phyloP scores from a whole-genome alignment of 441 rosid species.

The Manihot esculenta region DNA sequence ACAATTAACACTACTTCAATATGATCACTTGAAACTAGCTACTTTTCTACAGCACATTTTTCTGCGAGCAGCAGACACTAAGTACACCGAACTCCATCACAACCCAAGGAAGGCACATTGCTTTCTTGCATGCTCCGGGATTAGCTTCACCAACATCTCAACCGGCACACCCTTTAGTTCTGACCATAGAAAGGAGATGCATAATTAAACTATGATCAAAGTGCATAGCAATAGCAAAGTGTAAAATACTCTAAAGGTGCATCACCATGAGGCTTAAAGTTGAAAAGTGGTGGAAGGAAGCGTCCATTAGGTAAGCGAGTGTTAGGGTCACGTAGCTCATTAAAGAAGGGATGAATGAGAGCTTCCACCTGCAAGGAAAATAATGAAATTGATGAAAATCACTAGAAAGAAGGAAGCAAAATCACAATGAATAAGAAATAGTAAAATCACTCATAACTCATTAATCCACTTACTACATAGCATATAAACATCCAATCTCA shows the following conservation, averaged over 20 bases:
- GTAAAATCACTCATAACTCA: background rate
- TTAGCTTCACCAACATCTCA: slow-evolving; percentile 65
- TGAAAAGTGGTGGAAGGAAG: slow-evolving; percentile 87
- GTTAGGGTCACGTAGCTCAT: slow-evolving; percentile 78
- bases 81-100: slow-evolving; percentile 35
- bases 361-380: slow-evolving; percentile 59
- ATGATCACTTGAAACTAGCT: slow-evolving; percentile 34
- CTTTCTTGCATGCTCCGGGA: slow-evolving; percentile 90
- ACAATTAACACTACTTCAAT: slow-evolving; percentile 26
- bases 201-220: background rate
- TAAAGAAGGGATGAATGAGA: slow-evolving; percentile 84
- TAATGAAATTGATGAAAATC: background rate
- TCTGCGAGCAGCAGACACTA: slow-evolving; percentile 44
- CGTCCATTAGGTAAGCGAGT: slow-evolving; percentile 82
- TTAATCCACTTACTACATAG: background rate
- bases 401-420: background rate
- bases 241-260: background rate
- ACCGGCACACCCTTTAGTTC: slow-evolving; percentile 79
- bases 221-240: background rate
- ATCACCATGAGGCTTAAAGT: slow-evolving; percentile 77
- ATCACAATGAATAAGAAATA: background rate
- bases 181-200: slow-evolving; percentile 24
- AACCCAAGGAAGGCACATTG: slow-evolving; percentile 69
- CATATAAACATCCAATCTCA: too few relatives aligned
- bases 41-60: slow-evolving; percentile 39